A percentile compares a stretch with the other conserved stretches of the same genome.
Conservation (phyloP, 768 basidiomycete species). For the Amanita subjunquillea region DNA sequence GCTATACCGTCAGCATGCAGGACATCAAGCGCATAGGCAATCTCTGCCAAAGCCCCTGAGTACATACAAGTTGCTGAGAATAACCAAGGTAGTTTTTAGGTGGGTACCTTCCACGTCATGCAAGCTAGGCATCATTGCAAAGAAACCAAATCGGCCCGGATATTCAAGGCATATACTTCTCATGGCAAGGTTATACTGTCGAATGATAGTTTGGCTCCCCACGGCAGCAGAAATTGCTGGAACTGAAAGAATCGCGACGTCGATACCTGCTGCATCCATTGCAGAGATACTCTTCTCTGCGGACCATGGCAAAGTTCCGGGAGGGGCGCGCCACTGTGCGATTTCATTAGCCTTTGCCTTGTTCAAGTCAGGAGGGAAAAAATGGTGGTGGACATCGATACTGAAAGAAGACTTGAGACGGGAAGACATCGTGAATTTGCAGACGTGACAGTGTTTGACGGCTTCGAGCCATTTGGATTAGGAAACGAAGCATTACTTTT, state of each 20-base stretch:
- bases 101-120: slow-evolving; percentile 50
- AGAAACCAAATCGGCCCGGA: slow-evolving; percentile 57
- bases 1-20: slow-evolving; percentile 57
- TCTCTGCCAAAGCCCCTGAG: slow-evolving; percentile 49
- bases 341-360: slow-evolving; percentile 34
- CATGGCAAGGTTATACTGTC: slow-evolving; percentile 37
- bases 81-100: background rate
- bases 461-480: background rate
- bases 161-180: slow-evolving; percentile 36
- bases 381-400: slow-evolving; percentile 75
- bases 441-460: background rate
- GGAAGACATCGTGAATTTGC: background rate
- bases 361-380: slow-evolving; percentile 44
- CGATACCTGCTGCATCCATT: slow-evolving; percentile 52
- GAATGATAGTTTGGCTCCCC: slow-evolving; percentile 30
- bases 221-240: slow-evolving; percentile 40
- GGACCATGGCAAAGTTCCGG: slow-evolving; percentile 57
- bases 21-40: slow-evolving; percentile 48
- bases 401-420: slow-evolving; percentile 12
- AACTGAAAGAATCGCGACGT: slow-evolving; percentile 55
- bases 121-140: slow-evolving; percentile 54
- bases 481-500: background rate
- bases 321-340: slow-evolving; percentile 54
- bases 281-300: slow-evolving; percentile 45
- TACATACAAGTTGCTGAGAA: background rate